Evolutionary conservation across 2,329 filamentous ascomycete genomes (phyloP), one percentile per base, ranked within the genome.

Genomic region (Dactylonectria macrodidyma): DNA sequence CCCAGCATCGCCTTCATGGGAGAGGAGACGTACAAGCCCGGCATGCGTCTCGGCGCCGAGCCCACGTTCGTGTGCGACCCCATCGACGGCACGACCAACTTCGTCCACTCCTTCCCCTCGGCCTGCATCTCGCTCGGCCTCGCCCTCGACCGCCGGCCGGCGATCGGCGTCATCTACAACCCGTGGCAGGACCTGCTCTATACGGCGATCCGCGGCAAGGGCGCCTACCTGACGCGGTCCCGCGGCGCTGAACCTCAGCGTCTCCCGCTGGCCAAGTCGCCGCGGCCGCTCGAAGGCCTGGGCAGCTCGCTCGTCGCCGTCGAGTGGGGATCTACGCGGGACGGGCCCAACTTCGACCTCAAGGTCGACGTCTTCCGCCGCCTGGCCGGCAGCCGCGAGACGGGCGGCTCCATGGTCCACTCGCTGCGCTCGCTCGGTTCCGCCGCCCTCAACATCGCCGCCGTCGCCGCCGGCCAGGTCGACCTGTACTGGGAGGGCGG

Each of bases 401-500:
- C 82, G 3, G 92, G 91, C 38, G 93, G 93, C 8, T 87, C 88
- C 5, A 95, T 95, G 93, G 92, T 93, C 52, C 93, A 95, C 77
- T 89, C 88, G 10, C 79, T 95, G 65, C 85, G 93, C n/a, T 89
- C 86, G 41, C 81, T 94, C 68, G 93, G 93, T 2, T 91, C 88
- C 58, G 93, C 93, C 8, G 93, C 93, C 47, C 82, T 95, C 74
- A 95, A 95, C 79, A 80, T 95, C 19, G 93, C 92, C 65, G 87
- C 86, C 46, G 91, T 94, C 3, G 93, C 93, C 3, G 88, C 89
- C 10, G 93, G 93, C 0, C 87, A 90, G 78, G 73, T 94, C 30
- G 93, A 95, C 78, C 75, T 89, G 24, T 95, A 94, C 78, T 95
- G 93, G 93, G 93, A 95, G 81, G 92, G 91, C 44, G 93, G 93